These are phyloP conservation scores for Geranium rotundifolium DNA, from an alignment of 345 rosid genomes.

Conservation along the genomic window DNA sequence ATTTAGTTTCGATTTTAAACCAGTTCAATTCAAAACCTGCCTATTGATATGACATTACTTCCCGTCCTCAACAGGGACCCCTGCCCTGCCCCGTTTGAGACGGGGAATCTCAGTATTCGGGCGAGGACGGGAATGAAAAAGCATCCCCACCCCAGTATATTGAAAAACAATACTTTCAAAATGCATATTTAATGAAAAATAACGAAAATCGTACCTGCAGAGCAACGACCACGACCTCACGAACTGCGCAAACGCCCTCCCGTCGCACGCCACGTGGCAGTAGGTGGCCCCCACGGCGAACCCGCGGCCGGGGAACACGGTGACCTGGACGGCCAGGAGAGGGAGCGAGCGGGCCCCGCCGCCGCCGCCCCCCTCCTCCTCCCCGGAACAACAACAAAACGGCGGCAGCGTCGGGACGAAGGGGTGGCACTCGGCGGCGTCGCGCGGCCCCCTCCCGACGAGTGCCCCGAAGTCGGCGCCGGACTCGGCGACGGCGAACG, in stretches of 20 bases:
- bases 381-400: too few species aligned
- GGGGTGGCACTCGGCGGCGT: slow-evolving; percentile 6
- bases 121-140: too few species aligned
- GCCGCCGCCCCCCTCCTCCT: neutral
- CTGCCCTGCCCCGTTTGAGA: too few species aligned
- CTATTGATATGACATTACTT: too few species aligned
- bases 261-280: neutral
- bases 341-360: neutral
- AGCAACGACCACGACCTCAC: slow-evolving; percentile 1
- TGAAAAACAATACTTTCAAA: too few species aligned
- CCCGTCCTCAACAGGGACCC: too few species aligned
- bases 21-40: too few species aligned
- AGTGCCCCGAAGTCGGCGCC: slow-evolving; percentile 11
- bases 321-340: neutral
- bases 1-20: too few species aligned
- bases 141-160: too few species aligned
- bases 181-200: too few species aligned
- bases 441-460: slow-evolving; percentile 5
- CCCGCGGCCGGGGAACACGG: neutral
- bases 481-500: slow-evolving; percentile 15
- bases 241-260: neutral
- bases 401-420: slow-evolving; percentile 10
- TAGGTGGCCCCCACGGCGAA: neutral
- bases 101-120: too few species aligned
- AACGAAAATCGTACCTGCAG: neutral